These are phyloP conservation scores for Zizania palustris DNA, from an alignment of 202 grass and related monocot species.

Conservation along the genomic window DNA sequence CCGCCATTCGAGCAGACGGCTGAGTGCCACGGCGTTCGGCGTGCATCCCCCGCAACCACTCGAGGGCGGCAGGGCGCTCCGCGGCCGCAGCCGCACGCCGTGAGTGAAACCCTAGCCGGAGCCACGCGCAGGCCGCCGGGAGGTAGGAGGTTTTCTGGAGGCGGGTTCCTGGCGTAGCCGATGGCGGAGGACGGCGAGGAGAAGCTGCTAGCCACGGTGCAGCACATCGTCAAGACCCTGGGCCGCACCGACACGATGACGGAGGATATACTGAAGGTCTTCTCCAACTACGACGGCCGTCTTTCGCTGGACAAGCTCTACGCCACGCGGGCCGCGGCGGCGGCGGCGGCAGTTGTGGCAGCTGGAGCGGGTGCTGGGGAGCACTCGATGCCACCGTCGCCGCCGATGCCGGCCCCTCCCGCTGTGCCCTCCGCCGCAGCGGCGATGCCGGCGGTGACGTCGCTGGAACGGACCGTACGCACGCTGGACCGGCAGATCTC, in stretches of 20 bases:
- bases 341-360: conserved; percentile 20
- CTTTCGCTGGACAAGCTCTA: conserved; percentile 74
- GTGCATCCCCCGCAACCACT: conserved; percentile 12
- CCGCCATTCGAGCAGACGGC: neutral
- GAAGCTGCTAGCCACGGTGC: conserved; percentile 86
- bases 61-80: neutral
- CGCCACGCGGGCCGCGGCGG: conserved; percentile 44
- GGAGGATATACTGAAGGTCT: conserved; percentile 84
- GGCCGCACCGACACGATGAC: conserved; percentile 81
- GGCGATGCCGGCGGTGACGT: conserved; percentile 49
- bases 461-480: conserved; percentile 75
- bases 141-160: neutral
- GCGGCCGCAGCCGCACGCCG: neutral
- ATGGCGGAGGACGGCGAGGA: conserved; percentile 88
- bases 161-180: neutral
- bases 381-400: conserved; percentile 43
- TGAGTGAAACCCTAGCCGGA: conserved; percentile 38
- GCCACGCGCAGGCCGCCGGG: neutral
- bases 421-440: conserved; percentile 27
- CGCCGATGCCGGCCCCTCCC: conserved; percentile 30
- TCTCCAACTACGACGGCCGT: conserved; percentile 75
- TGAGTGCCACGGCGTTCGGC: too few species aligned
- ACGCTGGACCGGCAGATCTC: conserved; percentile 86
- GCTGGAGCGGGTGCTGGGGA: conserved; percentile 29
- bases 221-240: conserved; percentile 82